A percentile compares a stretch with the other conserved stretches of the same genome.
Conservation (phyloP, 176 grass and related monocot genomes). For the Calamus simplicifolius region DNA sequence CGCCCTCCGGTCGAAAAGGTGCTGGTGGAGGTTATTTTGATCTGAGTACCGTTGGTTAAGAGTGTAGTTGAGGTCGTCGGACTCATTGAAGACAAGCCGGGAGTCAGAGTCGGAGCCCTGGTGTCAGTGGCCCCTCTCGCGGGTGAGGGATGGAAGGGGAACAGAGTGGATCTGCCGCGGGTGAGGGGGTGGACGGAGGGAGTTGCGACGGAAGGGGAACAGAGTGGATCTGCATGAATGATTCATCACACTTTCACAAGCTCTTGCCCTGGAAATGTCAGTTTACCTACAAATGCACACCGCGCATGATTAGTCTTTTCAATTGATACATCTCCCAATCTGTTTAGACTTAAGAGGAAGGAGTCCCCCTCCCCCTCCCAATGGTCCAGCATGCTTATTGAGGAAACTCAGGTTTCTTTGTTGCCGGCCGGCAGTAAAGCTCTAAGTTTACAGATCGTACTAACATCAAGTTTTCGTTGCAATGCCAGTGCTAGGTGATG, state of each 20-base stretch:
- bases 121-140: background rate
- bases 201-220: too few species aligned
- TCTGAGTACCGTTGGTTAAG: background rate
- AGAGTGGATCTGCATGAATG: conserved; percentile 20
- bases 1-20: too few species aligned
- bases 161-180: conserved; percentile 26
- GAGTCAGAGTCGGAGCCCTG: background rate
- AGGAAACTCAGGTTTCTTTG: background rate
- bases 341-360: too few species aligned
- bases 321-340: background rate
- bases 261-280: conserved; percentile 48
- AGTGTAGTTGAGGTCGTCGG: conserved; percentile 15
- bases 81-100: conserved; percentile 21
- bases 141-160: too few species aligned
- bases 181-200: too few species aligned
- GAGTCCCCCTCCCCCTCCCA: background rate
- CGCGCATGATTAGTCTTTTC: conserved; percentile 32
- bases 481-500: conserved; percentile 11
- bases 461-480: background rate
- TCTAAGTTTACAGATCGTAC: too few species aligned
- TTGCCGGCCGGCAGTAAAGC: too few species aligned
- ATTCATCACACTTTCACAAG: conserved; percentile 17
- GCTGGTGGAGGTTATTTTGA: too few species aligned
- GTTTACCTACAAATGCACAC: conserved; percentile 51
- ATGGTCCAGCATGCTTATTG: background rate